These are phyloP conservation scores for Choiromyces venosus DNA, from an alignment of 495 filamentous ascomycete genomes.

Conservation along the genomic window DNA sequence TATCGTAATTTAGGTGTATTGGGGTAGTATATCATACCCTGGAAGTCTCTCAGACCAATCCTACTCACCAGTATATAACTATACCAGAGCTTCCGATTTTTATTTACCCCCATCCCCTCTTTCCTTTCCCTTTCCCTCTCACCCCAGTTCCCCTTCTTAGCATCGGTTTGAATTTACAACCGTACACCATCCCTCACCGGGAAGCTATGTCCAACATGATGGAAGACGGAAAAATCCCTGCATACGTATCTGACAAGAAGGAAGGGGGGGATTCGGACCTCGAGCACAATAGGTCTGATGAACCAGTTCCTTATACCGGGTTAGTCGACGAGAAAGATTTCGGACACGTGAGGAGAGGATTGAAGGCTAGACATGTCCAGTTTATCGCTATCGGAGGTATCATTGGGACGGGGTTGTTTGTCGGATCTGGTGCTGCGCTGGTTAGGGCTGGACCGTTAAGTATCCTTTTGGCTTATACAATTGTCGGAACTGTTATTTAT, in stretches of 20 bases:
- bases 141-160: not conserved
- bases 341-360: constrained; percentile 33
- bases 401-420: constrained; percentile 61
- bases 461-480: constrained; percentile 53
- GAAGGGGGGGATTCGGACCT: constrained; percentile 14
- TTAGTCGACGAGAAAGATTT: constrained; percentile 38
- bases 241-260: constrained; percentile 1
- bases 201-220: constrained; percentile 2
- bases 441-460: constrained; percentile 49
- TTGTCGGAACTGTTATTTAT: constrained; percentile 46
- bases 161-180: not conserved
- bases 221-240: constrained; percentile 8
- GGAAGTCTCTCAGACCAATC: not conserved
- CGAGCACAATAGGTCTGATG: constrained; percentile 14
- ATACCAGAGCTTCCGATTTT: not conserved
- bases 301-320: constrained; percentile 31
- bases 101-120: not conserved
- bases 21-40: not conserved
- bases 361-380: constrained; percentile 46
- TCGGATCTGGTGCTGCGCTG: constrained; percentile 51
- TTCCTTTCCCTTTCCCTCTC: not conserved
- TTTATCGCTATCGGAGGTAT: constrained; percentile 68
- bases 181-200: not conserved
- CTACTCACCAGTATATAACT: not conserved
- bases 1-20: not conserved